Evolutionary conservation across 495 filamentous ascomycete genomes (phyloP), one percentile per base, ranked within the genome.

Genomic region (Trichoderma asperelloides): DNA sequence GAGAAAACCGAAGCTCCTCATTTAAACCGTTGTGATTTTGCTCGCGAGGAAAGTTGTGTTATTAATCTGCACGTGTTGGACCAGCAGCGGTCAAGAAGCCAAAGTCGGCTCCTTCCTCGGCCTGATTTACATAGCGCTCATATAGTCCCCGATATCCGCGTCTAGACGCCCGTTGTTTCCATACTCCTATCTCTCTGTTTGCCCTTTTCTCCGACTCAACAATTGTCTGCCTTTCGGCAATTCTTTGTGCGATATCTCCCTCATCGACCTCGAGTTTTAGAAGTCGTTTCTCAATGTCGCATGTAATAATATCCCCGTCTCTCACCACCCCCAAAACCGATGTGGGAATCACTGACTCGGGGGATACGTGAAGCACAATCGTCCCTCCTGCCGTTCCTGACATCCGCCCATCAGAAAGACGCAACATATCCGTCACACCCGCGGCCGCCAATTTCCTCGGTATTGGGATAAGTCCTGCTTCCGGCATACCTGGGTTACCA

Each of bases 401-500:
- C 86, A 90, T 89, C 11, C 88, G 73, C 0, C 88, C 87, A 70
- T 90, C 88, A 0, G 84, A 87, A 1, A 90, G 73, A 0, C 88
- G 76, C 49, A 90, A 73, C 88, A 90, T 90, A 73, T 89, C 88
- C 57, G 72, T 73, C 0, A 89, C 85, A 0, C 87, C 87, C 21
- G 73, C 70, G 2, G 74, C 76, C 0, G 81, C 85, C 13, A 90
- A 76, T 67, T 87, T 88, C 40, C 84, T 79, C 39, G 87, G 87
- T 15, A 89, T 88, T 0, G 86, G 87, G 15, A 89, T 81, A 3
- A 89, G 70, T 13, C 86, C 86, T 2, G 86, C 86, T 74, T 89
- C 87, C 7, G 87, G 87, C 87, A 89, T 89, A 0, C 87, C 87
- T 0, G 86, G 87, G 68, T 86, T 85, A 0, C 87, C 87, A 0